phyloP scores from a whole-genome alignment of 2,329 filamentous ascomycete genomes.

The Pseudocercospora fuligena region DNA sequence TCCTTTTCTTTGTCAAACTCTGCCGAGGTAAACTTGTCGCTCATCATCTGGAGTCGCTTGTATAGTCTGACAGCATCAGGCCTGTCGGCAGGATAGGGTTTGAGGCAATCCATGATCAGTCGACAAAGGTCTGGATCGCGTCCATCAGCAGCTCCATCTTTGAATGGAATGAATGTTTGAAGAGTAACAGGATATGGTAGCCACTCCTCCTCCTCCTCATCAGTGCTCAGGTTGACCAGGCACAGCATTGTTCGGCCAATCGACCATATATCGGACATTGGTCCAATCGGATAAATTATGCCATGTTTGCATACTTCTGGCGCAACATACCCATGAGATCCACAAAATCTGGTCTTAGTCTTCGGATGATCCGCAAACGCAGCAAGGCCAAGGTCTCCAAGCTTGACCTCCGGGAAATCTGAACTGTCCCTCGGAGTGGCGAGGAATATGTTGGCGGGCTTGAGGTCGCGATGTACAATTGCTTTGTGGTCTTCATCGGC shows the following conservation, averaged over 20 bases:
- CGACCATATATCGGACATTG: neutral
- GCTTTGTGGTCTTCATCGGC: neutral
- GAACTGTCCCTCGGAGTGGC: neutral
- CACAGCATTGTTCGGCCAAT: neutral
- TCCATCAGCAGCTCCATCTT: neutral
- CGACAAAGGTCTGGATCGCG: neutral
- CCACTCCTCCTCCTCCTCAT: neutral
- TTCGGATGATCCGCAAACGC: neutral
- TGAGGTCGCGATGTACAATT: slow-evolving; percentile 27
- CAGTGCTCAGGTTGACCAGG: neutral
- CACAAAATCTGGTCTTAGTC: neutral
- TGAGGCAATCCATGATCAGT: neutral
- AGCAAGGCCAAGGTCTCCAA: neutral
- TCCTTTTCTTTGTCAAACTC: neutral
- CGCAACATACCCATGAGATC: neutral
- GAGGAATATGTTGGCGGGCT: slow-evolving; percentile 27
- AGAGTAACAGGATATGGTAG: neutral
- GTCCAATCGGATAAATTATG: neutral
- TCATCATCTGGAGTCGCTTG: neutral
- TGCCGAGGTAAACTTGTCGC: neutral
- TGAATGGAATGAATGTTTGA: neutral
- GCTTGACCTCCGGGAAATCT: neutral
- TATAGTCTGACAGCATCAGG: neutral
- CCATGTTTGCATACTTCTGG: neutral
- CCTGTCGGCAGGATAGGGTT: neutral